Percentiles rank a stretch among this genome's conserved stretches.
These are phyloP conservation scores for Desmodesmus armatus DNA, from an alignment of 139 green algal genomes.

Conservation along the genomic window DNA sequence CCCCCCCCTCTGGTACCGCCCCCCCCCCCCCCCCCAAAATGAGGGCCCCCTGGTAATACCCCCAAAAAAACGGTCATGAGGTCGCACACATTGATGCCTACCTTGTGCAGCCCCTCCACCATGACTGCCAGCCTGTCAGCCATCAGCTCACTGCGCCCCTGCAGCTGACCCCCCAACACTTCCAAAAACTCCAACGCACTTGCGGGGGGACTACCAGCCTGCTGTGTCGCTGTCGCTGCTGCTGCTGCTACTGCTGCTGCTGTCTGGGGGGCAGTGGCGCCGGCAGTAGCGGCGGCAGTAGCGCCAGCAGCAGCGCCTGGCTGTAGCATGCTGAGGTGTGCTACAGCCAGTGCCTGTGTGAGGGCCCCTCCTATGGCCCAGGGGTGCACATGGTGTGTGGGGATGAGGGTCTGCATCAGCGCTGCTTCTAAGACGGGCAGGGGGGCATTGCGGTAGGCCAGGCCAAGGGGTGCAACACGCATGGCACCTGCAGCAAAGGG, in stretches of 20 bases:
- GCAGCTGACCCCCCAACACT: neutral
- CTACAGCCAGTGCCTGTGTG: neutral
- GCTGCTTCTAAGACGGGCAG: conserved; percentile 8
- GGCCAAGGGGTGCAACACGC: conserved; percentile 63
- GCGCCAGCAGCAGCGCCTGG: too few species aligned
- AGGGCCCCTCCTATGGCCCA: conserved; percentile 52
- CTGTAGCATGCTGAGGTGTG: neutral
- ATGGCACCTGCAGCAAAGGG: conserved; percentile 61
- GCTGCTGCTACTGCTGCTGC: neutral
- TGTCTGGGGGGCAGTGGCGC: neutral
- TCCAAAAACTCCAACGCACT: conserved; percentile 21
- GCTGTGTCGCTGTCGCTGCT: neutral
- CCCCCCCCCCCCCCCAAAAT: too few species aligned
- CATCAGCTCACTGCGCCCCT: conserved; percentile 28
- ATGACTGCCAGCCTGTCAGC: conserved; percentile 36
- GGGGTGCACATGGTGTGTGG: conserved; percentile 59
- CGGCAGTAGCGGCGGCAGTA: too few species aligned
- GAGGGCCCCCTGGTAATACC: too few species aligned
- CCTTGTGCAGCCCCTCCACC: conserved; percentile 2
- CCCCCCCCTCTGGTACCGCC: too few species aligned
- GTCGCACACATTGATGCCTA: neutral
- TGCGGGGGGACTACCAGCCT: too few species aligned
- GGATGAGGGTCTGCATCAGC: conserved; percentile 47
- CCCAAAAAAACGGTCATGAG: too few species aligned
- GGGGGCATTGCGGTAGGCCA: conserved; percentile 56